A percentile compares a stretch with the other conserved stretches of the same genome.
Evolutionary conservation across 2,329 filamentous ascomycete genomes (phyloP).

Genomic region (Scytalidium sp.): DNA sequence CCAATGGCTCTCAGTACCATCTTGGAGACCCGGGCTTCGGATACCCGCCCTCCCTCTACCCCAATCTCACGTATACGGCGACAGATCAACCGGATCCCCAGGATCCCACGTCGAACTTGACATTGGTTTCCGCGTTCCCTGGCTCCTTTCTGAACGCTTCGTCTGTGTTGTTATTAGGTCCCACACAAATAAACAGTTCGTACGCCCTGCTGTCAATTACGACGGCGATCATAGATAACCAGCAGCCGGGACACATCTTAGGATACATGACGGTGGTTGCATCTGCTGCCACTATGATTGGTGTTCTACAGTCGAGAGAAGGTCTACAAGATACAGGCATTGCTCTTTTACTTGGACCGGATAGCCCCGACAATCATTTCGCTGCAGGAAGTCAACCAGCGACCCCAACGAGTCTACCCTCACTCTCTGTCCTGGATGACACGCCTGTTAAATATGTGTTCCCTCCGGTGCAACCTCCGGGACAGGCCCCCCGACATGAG

Average conservation of each 20-base stretch:
- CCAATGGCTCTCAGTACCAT: slow-evolving; percentile 53
- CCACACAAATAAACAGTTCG: slow-evolving; percentile 64
- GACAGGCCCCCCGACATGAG: slow-evolving; percentile 46
- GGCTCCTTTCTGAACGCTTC: slow-evolving; percentile 36
- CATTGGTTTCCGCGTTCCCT: slow-evolving; percentile 20
- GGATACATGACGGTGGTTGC: slow-evolving; percentile 84
- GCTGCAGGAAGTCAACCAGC: slow-evolving; percentile 40
- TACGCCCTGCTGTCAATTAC: slow-evolving; percentile 80
- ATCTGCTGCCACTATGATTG: slow-evolving; percentile 61
- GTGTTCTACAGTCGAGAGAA: slow-evolving; percentile 60
- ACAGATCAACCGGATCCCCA: slow-evolving; percentile 16
- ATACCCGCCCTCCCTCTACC: slow-evolving; percentile 71
- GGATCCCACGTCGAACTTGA: slow-evolving; percentile 20
- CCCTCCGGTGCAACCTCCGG: slow-evolving; percentile 43
- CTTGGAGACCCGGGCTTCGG: slow-evolving; percentile 59
- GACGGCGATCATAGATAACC: slow-evolving; percentile 70
- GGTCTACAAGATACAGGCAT: slow-evolving; percentile 69
- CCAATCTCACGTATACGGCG: slow-evolving; percentile 66
- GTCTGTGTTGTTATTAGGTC: slow-evolving; percentile 72
- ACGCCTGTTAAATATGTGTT: slow-evolving; percentile 57
- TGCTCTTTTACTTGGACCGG: slow-evolving; percentile 68
- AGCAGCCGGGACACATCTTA: slow-evolving; percentile 59
- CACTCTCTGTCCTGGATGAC: slow-evolving; percentile 35
- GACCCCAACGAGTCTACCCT: slow-evolving; percentile 41
- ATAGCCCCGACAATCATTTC: slow-evolving; percentile 64